A percentile compares a stretch with the other conserved stretches of the same genome.
Evolutionary conservation across 2,329 filamentous ascomycete species (phyloP).

Genomic region (Trichoderma endophyticum): DNA sequence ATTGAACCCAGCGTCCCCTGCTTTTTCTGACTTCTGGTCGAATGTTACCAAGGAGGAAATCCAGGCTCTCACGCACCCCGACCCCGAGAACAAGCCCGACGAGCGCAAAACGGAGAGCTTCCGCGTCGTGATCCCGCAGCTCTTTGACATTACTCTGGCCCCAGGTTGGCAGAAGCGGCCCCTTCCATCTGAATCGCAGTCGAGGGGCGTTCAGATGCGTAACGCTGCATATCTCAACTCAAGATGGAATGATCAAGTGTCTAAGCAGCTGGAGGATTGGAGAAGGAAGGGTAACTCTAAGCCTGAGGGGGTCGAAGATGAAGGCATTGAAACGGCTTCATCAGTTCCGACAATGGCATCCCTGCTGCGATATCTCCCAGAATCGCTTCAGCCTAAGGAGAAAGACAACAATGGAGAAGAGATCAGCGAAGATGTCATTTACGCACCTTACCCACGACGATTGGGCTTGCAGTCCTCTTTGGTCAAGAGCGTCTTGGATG

Average conservation of each 20-base stretch:
- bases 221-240: constrained; percentile 51
- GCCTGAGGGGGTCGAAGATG: constrained; percentile 37
- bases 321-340: constrained; percentile 20
- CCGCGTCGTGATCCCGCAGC: constrained; percentile 48
- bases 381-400: constrained; percentile 17
- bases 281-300: constrained; percentile 37
- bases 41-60: constrained; percentile 29
- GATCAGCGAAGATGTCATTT: constrained; percentile 26
- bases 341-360: constrained; percentile 17
- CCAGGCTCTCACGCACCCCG: constrained; percentile 26
- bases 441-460: constrained; percentile 36
- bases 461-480: constrained; percentile 43
- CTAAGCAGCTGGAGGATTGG: constrained; percentile 44
- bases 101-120: constrained; percentile 41
- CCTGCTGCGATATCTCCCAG: constrained; percentile 22
- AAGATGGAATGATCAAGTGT: constrained; percentile 48
- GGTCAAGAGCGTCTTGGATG: constrained; percentile 39
- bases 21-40: constrained; percentile 44
- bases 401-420: constrained; percentile 11
- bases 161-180: constrained; percentile 52
- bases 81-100: constrained; percentile 26
- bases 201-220: constrained; percentile 49
- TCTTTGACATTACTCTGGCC: constrained; percentile 52
- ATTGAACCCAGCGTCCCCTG: constrained; percentile 40
- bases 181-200: constrained; percentile 43